Base-by-base conservation (phyloP, 108 stramenopile species). In the Skeletonema potamos region DNA sequence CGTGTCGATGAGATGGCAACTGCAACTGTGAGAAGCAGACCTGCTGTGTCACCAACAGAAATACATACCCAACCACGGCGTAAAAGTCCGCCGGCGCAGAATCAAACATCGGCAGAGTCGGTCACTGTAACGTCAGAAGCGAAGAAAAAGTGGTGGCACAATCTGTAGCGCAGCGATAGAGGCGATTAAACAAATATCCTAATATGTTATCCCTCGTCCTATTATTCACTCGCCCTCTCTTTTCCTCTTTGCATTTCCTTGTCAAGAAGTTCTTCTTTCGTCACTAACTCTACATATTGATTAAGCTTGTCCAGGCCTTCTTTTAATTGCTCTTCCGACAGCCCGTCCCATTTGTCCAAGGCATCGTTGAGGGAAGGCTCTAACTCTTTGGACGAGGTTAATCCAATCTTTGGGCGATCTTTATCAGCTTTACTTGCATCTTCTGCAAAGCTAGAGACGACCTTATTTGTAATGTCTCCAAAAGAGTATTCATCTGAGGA, bases 401-500 rank as follows among this genome's bases (percentile, higher is more conserved):
- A 51, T 68, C 66, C 74, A 44, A 76, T 36, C 27, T 58, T 28
- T 48, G 37, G 62, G 27, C 58, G 76, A 43, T 41, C 24, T 5
- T 64, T 36, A 2, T 18, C 4, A 15, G n/a, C 18, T 43, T 58
- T 70, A 1, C 22, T 22, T 51, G 46, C 3, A 10, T 15, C 66
- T 1, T 73, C 73, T 37, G 48, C 33, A 54, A 79, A 48, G n/a
- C 29, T 69, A 27, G 72, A 66, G 10, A 79, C 72, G 30, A 74
- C 72, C 7, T 15, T 62, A 22, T 56, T 79, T 7, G 77, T 79
- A 4, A 79, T 57, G 36, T 79, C 77, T 2, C 77, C 77, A 55
- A 79, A 79, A 1, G 59, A 60, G 51, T 77, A 77, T 20, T 58
- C 57, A 24, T 77, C 73, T 74, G 22, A 22, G 0, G 22, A 8